phyloP scores from a whole-genome alignment of 768 basidiomycete genomes.

The Kwoniella europaea region DNA sequence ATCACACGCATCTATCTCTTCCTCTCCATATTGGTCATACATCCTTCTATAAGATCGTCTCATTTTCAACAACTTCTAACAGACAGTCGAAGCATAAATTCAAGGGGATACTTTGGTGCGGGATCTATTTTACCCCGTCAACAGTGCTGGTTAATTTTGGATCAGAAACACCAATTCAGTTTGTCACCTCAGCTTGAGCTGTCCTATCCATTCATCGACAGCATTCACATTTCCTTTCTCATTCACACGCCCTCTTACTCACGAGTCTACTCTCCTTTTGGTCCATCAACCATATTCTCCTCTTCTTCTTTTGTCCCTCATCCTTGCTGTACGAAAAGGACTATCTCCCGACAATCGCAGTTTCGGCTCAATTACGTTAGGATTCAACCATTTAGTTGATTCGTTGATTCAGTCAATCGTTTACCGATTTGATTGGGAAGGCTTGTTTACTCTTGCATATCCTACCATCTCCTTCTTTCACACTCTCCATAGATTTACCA shows the following conservation, averaged over 20 bases:
- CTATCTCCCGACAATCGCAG: neutral
- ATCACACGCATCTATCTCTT: too few relatives aligned
- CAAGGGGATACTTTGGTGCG: too few relatives aligned
- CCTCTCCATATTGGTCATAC: too few relatives aligned
- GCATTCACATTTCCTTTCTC: neutral
- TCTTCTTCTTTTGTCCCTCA: neutral
- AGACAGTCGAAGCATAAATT: too few relatives aligned
- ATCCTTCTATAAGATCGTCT: too few relatives aligned
- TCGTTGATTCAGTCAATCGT: neutral
- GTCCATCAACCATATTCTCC: neutral
- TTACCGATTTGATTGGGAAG: neutral
- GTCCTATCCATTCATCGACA: neutral
- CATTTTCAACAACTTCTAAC: too few relatives aligned
- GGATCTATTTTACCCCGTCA: too few relatives aligned
- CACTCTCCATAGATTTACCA: too few relatives aligned
- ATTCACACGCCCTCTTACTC: too few relatives aligned
- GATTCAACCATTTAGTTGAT: constrained; percentile 1
- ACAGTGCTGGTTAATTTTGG: neutral
- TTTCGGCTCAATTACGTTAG: constrained; percentile 2
- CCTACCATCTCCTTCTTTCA: too few relatives aligned
- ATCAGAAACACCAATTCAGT: neutral
- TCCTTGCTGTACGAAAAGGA: neutral
- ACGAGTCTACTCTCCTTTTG: neutral
- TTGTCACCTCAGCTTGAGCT: neutral
- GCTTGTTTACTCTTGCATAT: neutral